Evolutionary conservation across 306 rosid species (phyloP).

Genomic region (Fagus crenata): DNA sequence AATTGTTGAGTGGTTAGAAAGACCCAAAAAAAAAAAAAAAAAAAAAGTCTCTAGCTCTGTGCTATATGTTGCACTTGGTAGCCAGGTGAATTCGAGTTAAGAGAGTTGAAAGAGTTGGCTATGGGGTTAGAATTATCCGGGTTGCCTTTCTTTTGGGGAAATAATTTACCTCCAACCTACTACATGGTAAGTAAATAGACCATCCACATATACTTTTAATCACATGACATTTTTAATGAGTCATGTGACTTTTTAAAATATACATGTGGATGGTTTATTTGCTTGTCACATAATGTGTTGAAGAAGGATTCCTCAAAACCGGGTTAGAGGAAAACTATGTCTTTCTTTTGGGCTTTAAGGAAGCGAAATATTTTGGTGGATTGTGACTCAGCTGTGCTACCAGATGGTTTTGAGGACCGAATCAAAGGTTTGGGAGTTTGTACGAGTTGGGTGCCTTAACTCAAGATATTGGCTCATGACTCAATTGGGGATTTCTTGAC

Average conservation of each 20-base stretch:
- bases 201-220: no score
- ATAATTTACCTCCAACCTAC: no score
- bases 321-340: no score
- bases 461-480: slow-evolving; percentile 47
- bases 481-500: slow-evolving; percentile 53
- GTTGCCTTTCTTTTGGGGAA: slow-evolving; percentile 65
- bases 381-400: slow-evolving; percentile 34
- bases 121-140: slow-evolving; percentile 52
- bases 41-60: slow-evolving; percentile 36
- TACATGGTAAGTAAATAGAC: no score
- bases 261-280: no score
- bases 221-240: no score
- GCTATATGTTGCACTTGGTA: slow-evolving; percentile 52
- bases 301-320: no score
- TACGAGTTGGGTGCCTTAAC: slow-evolving; percentile 58
- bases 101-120: slow-evolving; percentile 37
- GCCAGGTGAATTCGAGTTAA: slow-evolving; percentile 29
- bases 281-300: no score
- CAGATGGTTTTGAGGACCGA: slow-evolving; percentile 50
- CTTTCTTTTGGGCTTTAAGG: slow-evolving; percentile 60
- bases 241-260: no score
- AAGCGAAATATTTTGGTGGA: slow-evolving; percentile 7
- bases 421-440: slow-evolving; percentile 43
- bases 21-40: slow-evolving; percentile 16
- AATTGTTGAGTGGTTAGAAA: slow-evolving; percentile 21